Conservation (phyloP, 75 land plant species). For the Larix kaempferi region DNA sequence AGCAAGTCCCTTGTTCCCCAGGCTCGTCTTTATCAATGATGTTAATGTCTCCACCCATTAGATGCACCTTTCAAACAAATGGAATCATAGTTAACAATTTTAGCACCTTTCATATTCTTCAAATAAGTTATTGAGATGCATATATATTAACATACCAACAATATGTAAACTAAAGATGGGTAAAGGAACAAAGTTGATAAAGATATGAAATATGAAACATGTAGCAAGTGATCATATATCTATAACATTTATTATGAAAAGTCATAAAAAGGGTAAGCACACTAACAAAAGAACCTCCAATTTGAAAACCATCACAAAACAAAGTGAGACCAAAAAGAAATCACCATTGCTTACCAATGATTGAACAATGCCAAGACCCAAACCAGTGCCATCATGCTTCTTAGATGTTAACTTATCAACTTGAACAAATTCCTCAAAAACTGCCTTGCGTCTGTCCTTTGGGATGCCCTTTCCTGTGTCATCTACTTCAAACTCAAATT, state of each 20-base stretch:
- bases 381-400: conserved; percentile 68
- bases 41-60: conserved; percentile 84
- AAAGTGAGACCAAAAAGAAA: not conserved
- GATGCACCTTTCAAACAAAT: conserved; percentile 43
- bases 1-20: conserved; percentile 63
- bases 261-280: not conserved
- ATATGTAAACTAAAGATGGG: not conserved
- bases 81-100: not conserved
- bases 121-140: not conserved
- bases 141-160: not conserved
- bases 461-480: conserved; percentile 88
- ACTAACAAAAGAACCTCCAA: not conserved
- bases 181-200: not conserved
- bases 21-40: conserved; percentile 63
- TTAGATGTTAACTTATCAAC: conserved; percentile 40
- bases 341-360: conserved; percentile 67
- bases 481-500: conserved; percentile 74
- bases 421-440: conserved; percentile 84
- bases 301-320: not conserved
- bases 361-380: conserved; percentile 86
- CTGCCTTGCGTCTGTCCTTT: conserved; percentile 51
- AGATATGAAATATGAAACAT: conserved; percentile 11
- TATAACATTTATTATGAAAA: not conserved
- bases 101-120: not conserved
- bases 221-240: not conserved